Base-by-base conservation (phyloP, 2,329 filamentous ascomycete genomes). In the Hypoxylon sp. region DNA sequence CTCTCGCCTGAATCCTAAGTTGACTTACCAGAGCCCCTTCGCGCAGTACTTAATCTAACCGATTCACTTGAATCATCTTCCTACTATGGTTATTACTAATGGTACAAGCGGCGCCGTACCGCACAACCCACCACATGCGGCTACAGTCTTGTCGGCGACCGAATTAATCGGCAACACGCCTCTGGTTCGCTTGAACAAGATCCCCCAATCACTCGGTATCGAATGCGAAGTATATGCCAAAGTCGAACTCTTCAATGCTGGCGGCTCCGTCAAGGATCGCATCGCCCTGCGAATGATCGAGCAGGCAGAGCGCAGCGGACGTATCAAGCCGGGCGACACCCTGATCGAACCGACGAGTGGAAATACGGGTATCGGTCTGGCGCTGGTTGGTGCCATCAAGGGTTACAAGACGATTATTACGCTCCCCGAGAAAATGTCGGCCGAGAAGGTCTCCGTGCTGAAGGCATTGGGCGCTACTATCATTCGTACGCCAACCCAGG, bases 381-480 rank as follows among this genome's bases (percentile, higher is more conserved):
- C 96, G 26, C 88, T 99, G 32, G 95, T 98, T 16, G 95, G 89
- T 61, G 96, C 96, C 14, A 92, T 99, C 75, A 98, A 97, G 83
- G 95, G 94, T 71, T 99, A 98, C 85, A 95, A 95, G 81, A 96
- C 94, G 40, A 98, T 99, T 81, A 99, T 99, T 79, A 99, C 96
- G 9, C 88, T 99, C 46, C 96, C 96, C 53, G 96, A 99, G 82
- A 99, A 99, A 85, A 99, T 99, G 96, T 97, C 93, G 1, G 92
- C 93, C 49, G 96, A 99, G 81, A 99, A 99, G 81, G 96, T 99
- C 38, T 91, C 95, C 1, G 96, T 99, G 26, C 86, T 99, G 67
- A 92, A 93, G 73, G 95, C 96, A 28, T 87, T 99, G 54, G 95
- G 95, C 69, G 96, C 96, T 42, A 97, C 96, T 76, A 98, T 99